Evolutionary conservation across 345 rosid genomes (phyloP), one percentile per base, ranked within the genome.

Genomic region (Cochlearia excelsa): DNA sequence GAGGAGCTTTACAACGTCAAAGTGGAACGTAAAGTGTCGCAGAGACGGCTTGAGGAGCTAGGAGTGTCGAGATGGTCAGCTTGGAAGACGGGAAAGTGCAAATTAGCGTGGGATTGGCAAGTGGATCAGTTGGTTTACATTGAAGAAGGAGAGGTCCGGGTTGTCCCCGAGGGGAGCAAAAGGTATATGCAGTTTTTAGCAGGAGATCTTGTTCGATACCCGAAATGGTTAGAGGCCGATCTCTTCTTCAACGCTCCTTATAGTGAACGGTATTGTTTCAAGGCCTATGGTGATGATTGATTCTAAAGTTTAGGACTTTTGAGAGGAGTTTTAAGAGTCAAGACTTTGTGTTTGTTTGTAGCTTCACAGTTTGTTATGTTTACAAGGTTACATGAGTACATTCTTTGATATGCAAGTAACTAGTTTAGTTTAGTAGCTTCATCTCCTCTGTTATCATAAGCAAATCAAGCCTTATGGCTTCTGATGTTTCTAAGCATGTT

Each of bases 141-240:
- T 1, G 95, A 92, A 79, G 96, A 92, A 82, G 98, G 98, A 4
- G 98, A 92, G 66, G 98, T 88, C 46, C 83, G 91, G 39, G 97
- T 92, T 6, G 97, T 86, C 10, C 97, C 98, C 0, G 87, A 88
- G 74, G 97, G 96, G 34, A 82, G 96, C 55, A 58, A 78, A 53
- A 67, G 68, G 51, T 92, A 67, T 77, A 83, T 92, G 98, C 84
- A 51, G 65, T 92, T 88, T 57, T 54, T 83, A 47, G 93, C 95
- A 0, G 98, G 98, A 3, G 96, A 92, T 71, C 88, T 92, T 27
- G 82, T 92, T 61, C 80, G 90, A 3, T 92, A 92, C 48, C 96
- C 96, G 1, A 92, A 92, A 76, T 88, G 96, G 98, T 83, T 92
- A 23, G 96, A 92, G 74, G 98, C 96, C 0, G 96, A 92, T 63